Evolutionary conservation across 2,329 filamentous ascomycete species (phyloP).

Genomic region (Penicillium fuscoglaucum): DNA sequence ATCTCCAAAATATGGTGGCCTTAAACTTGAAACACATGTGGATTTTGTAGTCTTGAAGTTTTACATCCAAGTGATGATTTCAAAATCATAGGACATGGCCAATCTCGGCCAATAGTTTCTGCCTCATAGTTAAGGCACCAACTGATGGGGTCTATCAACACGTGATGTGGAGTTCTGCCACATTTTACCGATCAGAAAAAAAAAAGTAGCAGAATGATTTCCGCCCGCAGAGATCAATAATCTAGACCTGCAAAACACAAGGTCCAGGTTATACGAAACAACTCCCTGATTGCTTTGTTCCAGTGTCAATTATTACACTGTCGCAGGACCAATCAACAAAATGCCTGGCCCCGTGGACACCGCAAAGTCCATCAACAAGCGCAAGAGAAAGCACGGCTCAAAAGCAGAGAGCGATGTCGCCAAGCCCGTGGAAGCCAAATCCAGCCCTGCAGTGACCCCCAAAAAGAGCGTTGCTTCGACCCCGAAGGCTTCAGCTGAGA

Average conservation of each 20-base stretch:
- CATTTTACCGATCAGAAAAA: slow-evolving; percentile 27
- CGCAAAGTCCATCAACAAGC: slow-evolving; percentile 44
- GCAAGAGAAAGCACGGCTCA: slow-evolving; percentile 47
- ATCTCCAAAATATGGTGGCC: neutral
- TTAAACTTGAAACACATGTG: neutral
- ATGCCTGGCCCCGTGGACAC: slow-evolving; percentile 42
- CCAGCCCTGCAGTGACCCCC: slow-evolving; percentile 21
- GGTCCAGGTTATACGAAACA: slow-evolving; percentile 12
- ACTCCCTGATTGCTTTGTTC: slow-evolving; percentile 10
- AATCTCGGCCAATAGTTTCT: neutral
- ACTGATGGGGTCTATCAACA: slow-evolving; percentile 28
- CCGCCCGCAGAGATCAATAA: slow-evolving; percentile 23
- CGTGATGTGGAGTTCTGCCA: slow-evolving; percentile 35
- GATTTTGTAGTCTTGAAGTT: neutral
- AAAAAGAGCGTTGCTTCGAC: slow-evolving; percentile 24
- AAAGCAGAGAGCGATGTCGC: slow-evolving; percentile 30
- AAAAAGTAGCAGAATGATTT: slow-evolving; percentile 30
- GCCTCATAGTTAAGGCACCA: slow-evolving; percentile 16
- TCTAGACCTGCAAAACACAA: slow-evolving; percentile 29
- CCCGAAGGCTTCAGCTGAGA: slow-evolving; percentile 27
- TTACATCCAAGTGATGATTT: neutral
- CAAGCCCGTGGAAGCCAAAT: slow-evolving; percentile 27
- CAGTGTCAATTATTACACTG: slow-evolving; percentile 6
- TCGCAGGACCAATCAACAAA: slow-evolving; percentile 21
- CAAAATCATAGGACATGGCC: neutral